Base-by-base conservation (phyloP, 2,329 filamentous ascomycete genomes). In the Fusarium sp. region DNA sequence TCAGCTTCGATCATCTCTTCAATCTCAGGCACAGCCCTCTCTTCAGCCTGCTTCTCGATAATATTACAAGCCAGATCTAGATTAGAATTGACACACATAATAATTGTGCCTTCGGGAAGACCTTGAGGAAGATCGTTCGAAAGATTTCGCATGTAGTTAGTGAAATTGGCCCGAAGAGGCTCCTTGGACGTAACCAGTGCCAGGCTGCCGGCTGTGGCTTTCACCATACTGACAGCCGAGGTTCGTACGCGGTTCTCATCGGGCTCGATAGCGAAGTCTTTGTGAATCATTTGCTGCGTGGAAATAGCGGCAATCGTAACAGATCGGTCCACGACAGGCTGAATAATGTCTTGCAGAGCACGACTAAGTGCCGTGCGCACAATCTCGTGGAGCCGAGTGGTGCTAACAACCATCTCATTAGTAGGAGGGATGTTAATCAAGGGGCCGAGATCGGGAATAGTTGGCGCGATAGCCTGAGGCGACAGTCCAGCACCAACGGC, bases 81-180 rank as follows among this genome's bases (percentile, higher is more conserved):
- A 73, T 99, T 99, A 65, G 96, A 94, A 74, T 98, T 99, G 59
- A 99, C 94, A 76, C 96, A 98, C 92, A 99, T 97, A 53, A 98
- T 86, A 59, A 99, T 95, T 29, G 95, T 91, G 7, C 95, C 95
- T 77, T 99, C 95, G 0, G 95, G 92, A 60, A 99, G 84, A 14
- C 91, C 91, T 49, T 92, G 90, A 49, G 92, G 88, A 33, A 96
- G 84, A 33, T 88, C 86, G 44, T 77, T 80, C 4, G 86, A 83
- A n/a, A 88, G 75, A 44, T 82, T 82, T 48, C 95, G 90, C 75
- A 99, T 93, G 72, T 98, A 96, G 77, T 98, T 99, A 49, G 91
- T 96, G 76, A 99, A 96, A 77, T 96, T 98, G 75, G 96, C 95
- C 58, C 95, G 88, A 14, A 99, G 82, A 14, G 95, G 95, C 75